Percentiles rank a stretch among this genome's conserved stretches.
Conservation (phyloP, 352 stramenopile species). For the Halophytophthora batemanensis region DNA sequence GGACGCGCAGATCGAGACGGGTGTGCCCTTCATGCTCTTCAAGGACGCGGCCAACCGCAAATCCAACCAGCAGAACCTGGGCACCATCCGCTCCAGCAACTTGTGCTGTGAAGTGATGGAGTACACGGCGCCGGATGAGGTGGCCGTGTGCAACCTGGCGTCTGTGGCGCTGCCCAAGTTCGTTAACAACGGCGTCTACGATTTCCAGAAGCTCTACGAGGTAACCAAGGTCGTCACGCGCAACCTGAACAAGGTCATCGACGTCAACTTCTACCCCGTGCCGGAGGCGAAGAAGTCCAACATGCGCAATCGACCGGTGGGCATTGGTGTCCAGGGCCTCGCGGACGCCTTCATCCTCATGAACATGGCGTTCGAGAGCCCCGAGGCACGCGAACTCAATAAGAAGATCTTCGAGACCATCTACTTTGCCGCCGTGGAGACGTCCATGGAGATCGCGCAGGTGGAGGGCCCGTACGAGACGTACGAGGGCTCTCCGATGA, state of each 20-base stretch:
- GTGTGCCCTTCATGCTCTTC: constrained; percentile 99
- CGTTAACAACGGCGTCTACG: constrained; percentile 86
- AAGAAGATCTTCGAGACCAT: constrained; percentile 99
- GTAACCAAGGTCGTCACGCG: constrained; percentile 96
- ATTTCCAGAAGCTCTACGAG: constrained; percentile 95
- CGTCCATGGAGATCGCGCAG: constrained; percentile 94
- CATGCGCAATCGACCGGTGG: constrained; percentile 97
- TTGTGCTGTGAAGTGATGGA: constrained; percentile 99
- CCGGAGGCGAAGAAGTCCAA: constrained; percentile 89
- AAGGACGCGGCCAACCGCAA: constrained; percentile 99
- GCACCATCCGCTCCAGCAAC: constrained; percentile 99
- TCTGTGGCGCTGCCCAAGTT: constrained; percentile 97
- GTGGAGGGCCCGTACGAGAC: constrained; percentile 95
- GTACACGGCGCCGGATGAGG: constrained; percentile 97
- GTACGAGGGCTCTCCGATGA: constrained; percentile 95
- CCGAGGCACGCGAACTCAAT: constrained; percentile 92
- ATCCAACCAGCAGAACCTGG: constrained; percentile 99
- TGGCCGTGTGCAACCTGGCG: constrained; percentile 99
- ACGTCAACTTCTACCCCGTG: constrained; percentile 99
- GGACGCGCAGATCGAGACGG: constrained; percentile 98
- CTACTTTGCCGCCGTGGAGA: constrained; percentile 96
- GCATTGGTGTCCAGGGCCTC: constrained; percentile 98
- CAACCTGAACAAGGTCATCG: constrained; percentile 99
- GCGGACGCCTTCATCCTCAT: constrained; percentile 98
- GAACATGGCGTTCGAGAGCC: constrained; percentile 95